Conservation (phyloP, 257 asterid species). For the Coffea eugenioides region DNA sequence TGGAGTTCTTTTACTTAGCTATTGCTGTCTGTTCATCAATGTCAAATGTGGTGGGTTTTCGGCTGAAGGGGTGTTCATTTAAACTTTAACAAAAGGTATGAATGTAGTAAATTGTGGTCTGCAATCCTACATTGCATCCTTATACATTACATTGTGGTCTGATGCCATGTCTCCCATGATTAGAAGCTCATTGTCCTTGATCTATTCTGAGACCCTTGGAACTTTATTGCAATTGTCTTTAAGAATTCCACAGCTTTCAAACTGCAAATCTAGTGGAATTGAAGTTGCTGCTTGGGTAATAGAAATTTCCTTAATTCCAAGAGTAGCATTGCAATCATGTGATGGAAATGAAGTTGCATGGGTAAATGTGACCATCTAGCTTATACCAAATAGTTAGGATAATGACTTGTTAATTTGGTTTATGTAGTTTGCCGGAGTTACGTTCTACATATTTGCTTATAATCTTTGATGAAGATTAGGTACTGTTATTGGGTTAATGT, state of each 20-base stretch:
- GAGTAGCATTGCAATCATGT: not conserved
- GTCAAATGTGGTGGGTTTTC: not conserved
- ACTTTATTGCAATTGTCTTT: not conserved
- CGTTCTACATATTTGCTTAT: not conserved
- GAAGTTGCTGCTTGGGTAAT: not conserved
- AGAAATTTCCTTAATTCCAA: not conserved
- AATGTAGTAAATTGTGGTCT: not conserved
- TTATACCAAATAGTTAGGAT: not conserved
- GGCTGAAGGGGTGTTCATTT: not conserved
- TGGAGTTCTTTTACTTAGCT: not conserved
- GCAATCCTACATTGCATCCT: not conserved
- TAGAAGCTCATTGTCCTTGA: not conserved
- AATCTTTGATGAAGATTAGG: not conserved
- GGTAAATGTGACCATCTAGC: not conserved
- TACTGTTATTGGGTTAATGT: not conserved
- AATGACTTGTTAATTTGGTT: not conserved
- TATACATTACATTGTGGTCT: not conserved
- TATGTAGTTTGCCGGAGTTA: not conserved
- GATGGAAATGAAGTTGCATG: not conserved
- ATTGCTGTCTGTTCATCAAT: not conserved
- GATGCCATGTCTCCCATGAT: not conserved
- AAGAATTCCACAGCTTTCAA: not conserved
- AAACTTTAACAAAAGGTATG: not conserved
- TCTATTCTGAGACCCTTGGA: not conserved
- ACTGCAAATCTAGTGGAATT: not conserved